Evolutionary conservation across 2,329 filamentous ascomycete genomes (phyloP).

Genomic region (Claviceps sp.): DNA sequence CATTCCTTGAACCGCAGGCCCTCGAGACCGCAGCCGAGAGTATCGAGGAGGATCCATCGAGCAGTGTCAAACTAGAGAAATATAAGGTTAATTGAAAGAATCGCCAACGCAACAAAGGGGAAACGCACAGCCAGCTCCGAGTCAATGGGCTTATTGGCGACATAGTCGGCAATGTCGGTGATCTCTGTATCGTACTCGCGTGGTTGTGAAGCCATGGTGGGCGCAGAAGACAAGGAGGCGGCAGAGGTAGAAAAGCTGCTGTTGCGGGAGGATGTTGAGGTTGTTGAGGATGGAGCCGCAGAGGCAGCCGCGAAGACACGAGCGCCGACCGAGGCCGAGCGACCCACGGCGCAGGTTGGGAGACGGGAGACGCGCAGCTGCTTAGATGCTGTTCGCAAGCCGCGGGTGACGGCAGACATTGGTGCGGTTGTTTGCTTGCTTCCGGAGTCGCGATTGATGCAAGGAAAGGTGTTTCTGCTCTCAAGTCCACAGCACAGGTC

Average conservation of each 20-base stretch:
- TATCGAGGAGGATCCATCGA: conserved; percentile 92
- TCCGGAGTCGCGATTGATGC: conserved; percentile 1
- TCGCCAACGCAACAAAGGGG: neutral
- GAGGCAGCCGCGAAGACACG: conserved; percentile 17
- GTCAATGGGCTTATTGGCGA: conserved; percentile 81
- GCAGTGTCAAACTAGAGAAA: conserved; percentile 72
- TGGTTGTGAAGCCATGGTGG: conserved; percentile 34
- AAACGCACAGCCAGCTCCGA: conserved; percentile 79
- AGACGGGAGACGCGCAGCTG: conserved; percentile 33
- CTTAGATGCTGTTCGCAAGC: conserved; percentile 40
- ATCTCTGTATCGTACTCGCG: conserved; percentile 82
- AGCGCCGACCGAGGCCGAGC: conserved; percentile 14
- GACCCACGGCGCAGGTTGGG: conserved; percentile 5
- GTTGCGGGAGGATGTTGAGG: conserved; percentile 13
- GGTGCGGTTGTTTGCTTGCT: neutral
- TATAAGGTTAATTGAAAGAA: neutral
- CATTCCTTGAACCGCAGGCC: conserved; percentile 93
- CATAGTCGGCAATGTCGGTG: conserved; percentile 86
- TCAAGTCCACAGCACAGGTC: neutral
- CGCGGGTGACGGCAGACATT: conserved; percentile 41
- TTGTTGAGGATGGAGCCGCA: conserved; percentile 9
- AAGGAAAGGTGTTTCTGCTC: neutral
- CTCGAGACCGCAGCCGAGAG: conserved; percentile 90
- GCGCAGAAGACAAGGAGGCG: conserved; percentile 33
- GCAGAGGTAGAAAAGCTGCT: conserved; percentile 36